phyloP scores from a whole-genome alignment of 2,329 filamentous ascomycete genomes.

The Fusarium oligoseptatum region DNA sequence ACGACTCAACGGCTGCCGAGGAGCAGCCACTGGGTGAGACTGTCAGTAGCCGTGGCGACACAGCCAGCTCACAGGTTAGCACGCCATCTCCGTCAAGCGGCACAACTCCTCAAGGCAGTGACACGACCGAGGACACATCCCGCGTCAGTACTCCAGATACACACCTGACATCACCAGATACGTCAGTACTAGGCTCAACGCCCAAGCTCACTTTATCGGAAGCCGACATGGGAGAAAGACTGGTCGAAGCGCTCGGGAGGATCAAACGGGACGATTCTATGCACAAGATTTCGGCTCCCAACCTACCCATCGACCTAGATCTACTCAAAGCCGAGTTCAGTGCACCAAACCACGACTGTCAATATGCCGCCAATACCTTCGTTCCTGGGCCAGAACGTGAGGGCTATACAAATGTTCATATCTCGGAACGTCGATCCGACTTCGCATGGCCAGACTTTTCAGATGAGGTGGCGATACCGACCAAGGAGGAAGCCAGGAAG shows the following conservation, averaged over 20 bases:
- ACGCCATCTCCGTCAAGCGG: not conserved
- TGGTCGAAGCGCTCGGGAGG: not conserved
- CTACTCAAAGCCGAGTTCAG: not conserved
- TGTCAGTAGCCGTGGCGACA: too few relatives aligned
- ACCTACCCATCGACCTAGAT: not conserved
- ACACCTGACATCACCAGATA: not conserved
- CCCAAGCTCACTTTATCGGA: not conserved
- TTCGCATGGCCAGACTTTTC: not conserved
- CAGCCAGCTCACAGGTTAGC: too few relatives aligned
- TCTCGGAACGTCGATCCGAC: not conserved
- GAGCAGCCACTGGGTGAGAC: too few relatives aligned
- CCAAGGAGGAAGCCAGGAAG: not conserved
- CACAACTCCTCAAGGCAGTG: not conserved
- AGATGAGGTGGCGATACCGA: not conserved
- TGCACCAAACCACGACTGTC: not conserved
- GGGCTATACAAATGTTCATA: not conserved
- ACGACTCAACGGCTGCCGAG: too few relatives aligned
- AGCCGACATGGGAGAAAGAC: not conserved
- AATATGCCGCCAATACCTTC: not conserved
- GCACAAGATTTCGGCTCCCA: not conserved
- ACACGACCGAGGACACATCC: not conserved
- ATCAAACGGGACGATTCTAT: not conserved
- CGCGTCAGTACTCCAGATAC: not conserved
- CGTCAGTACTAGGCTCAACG: not conserved
- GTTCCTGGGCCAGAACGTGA: not conserved